Base-by-base conservation (phyloP, 75 land plant genomes). In the Sequoia sempervirens region DNA sequence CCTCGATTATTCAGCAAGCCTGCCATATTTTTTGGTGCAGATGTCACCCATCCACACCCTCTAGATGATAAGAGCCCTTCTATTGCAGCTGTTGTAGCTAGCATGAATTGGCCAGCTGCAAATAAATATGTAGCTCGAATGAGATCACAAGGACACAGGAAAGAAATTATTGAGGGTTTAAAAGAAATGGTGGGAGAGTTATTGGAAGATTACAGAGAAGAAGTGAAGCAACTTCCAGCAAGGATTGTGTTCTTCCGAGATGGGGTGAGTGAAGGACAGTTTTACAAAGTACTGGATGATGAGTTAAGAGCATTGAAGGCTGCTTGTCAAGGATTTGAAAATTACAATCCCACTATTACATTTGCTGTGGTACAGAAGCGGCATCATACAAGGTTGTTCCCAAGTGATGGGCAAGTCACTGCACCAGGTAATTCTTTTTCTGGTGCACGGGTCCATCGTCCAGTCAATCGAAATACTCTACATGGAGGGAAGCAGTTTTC, bases 241-340 rank as follows among this genome's bases (percentile, higher is more conserved):
- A 83, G 91, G 41, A 93, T 97, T n/a, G 85, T 97, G 18, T 94
- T 97, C 88, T 97, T 94, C 84, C 81, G 99, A 38, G 99, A 97
- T 86, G 99, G 99, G 3, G 99, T 97, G 14, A 94, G 98, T 40
- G 96, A 97, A 86, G 92, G 94, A 37, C 98, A 96, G 85, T 94
- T 97, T 85, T 79, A 90, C 37, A 88, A 93, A 58, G 98, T 97
- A 38, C 85, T 97, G 41, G 64, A 94, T 30, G 85, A 89, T 83
- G 99, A 97, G 81, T 69, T 97, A 50, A 81, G 88, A 58, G 91
- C 96, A 3, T 85, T 97, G n/a, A 87, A 85, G 85, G 82, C 54
- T 14, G 98, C 98, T 15, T 95, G 95, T 80, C 80, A 78, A 28
- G 83, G 47, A 38, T 88, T 91, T 82, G 89, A 81, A 4, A 83